Evolutionary conservation across 2,329 filamentous ascomycete genomes (phyloP).

Genomic region (Emmonsiellopsis sp.): DNA sequence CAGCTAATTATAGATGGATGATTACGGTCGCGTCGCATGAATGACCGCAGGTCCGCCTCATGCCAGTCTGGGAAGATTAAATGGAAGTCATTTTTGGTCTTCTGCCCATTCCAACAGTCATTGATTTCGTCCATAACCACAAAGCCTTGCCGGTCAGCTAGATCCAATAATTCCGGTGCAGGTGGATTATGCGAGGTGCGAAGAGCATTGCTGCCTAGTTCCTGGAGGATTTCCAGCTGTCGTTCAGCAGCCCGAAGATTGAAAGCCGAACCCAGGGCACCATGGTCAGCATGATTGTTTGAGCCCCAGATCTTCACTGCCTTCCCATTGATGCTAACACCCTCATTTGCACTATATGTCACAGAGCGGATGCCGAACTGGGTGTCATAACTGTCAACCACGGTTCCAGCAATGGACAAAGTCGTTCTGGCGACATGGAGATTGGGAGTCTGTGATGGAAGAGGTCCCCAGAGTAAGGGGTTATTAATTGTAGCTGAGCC

Average conservation of each 20-base stretch:
- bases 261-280: slow-evolving; percentile 43
- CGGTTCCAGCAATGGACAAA: slow-evolving; percentile 18
- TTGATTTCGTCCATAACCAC: slow-evolving; percentile 47
- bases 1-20: slow-evolving; percentile 45
- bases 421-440: slow-evolving; percentile 40
- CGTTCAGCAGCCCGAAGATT: slow-evolving; percentile 40
- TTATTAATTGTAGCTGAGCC: slow-evolving; percentile 34
- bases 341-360: slow-evolving; percentile 27
- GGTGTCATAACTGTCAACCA: slow-evolving; percentile 40
- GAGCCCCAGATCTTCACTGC: slow-evolving; percentile 37
- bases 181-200: slow-evolving; percentile 47
- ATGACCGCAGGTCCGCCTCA: slow-evolving; percentile 42
- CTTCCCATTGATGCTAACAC: slow-evolving; percentile 42
- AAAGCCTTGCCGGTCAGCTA: slow-evolving; percentile 42
- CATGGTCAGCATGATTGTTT: slow-evolving; percentile 45
- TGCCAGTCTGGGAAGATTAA: slow-evolving; percentile 45
- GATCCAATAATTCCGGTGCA: slow-evolving; percentile 40
- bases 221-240: slow-evolving; percentile 41
- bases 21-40: slow-evolving; percentile 46
- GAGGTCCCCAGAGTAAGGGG: slow-evolving; percentile 35
- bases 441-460: slow-evolving; percentile 26
- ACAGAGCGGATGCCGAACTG: slow-evolving; percentile 42
- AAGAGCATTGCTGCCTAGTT: slow-evolving; percentile 43
- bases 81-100: slow-evolving; percentile 42
- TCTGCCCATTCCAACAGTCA: slow-evolving; percentile 40